A percentile compares a stretch with the other conserved stretches of the same genome.
phyloP scores from a whole-genome alignment of 208 protist genomes.

The Trypanosoma melophagium region DNA sequence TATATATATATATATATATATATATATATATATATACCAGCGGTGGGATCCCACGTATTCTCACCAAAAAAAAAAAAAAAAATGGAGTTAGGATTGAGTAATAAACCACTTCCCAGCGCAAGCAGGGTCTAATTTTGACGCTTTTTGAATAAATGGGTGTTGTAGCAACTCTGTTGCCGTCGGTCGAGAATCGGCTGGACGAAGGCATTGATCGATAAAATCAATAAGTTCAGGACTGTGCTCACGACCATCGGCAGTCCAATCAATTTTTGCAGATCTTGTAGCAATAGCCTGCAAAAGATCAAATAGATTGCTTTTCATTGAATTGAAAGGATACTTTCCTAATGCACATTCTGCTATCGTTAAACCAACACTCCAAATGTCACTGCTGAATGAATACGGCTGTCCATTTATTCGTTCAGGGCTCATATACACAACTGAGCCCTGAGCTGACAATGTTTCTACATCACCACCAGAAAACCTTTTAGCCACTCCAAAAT shows the following conservation, averaged over 20 bases:
- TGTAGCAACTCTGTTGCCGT: slow-evolving; percentile 67
- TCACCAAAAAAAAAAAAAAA: neutral
- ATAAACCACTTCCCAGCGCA: slow-evolving; percentile 79
- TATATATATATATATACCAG: neutral
- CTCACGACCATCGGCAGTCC: slow-evolving; percentile 38
- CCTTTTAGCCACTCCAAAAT: slow-evolving; percentile 95
- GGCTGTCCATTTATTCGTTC: slow-evolving; percentile 86
- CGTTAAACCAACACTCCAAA: slow-evolving; percentile 91
- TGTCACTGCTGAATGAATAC: slow-evolving; percentile 91
- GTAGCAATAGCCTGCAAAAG: slow-evolving; percentile 78
- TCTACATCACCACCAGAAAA: slow-evolving; percentile 75
- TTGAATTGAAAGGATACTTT: slow-evolving; percentile 76
- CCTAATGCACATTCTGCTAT: slow-evolving; percentile 87
- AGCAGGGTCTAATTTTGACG: slow-evolving; percentile 45
- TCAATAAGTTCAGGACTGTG: slow-evolving; percentile 72
- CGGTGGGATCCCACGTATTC: too few relatives aligned
- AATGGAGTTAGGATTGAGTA: slow-evolving; percentile 17
- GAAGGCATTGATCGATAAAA: slow-evolving; percentile 81
- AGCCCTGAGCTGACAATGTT: slow-evolving; percentile 87
- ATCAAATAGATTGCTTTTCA: slow-evolving; percentile 81
- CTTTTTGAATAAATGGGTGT: slow-evolving; percentile 79
- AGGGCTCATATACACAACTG: slow-evolving; percentile 94
- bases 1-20: slow-evolving; percentile 9
- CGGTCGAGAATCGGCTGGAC: slow-evolving; percentile 46
- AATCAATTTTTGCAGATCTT: slow-evolving; percentile 63